Conservation (phyloP, 768 basidiomycete species). For the Mycena venus region DNA sequence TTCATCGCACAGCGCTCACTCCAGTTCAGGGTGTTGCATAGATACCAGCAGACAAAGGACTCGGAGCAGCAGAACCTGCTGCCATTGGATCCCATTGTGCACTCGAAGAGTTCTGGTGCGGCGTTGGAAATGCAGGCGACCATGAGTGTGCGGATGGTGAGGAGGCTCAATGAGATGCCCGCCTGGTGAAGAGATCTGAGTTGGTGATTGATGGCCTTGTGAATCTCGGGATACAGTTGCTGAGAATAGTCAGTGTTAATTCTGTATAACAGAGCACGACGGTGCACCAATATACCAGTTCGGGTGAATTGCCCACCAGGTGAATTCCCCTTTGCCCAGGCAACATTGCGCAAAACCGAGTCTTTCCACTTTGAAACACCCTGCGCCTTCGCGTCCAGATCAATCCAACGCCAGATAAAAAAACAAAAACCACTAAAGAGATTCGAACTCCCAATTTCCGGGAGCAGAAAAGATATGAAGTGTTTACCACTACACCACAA, state of each 20-base stretch:
- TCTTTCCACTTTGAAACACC: not conserved
- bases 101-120: not conserved
- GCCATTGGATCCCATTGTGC: not conserved
- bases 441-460: too few species aligned
- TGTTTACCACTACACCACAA: too few species aligned
- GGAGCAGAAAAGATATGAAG: too few species aligned
- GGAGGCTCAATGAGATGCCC: not conserved
- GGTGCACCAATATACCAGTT: not conserved
- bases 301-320: not conserved
- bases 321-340: not conserved
- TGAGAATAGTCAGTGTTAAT: not conserved
- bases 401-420: slow-evolving; percentile 21
- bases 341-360: not conserved
- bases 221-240: not conserved
- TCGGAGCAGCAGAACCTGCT: not conserved
- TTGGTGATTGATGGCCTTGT: not conserved
- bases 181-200: not conserved
- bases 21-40: not conserved
- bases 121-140: not conserved
- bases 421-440: too few species aligned
- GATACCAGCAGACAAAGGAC: not conserved
- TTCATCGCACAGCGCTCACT: not conserved
- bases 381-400: not conserved
- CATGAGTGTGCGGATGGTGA: not conserved
- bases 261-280: not conserved